Evolutionary conservation across 768 basidiomycete genomes (phyloP).

Genomic region (Mycena vulgaris): DNA sequence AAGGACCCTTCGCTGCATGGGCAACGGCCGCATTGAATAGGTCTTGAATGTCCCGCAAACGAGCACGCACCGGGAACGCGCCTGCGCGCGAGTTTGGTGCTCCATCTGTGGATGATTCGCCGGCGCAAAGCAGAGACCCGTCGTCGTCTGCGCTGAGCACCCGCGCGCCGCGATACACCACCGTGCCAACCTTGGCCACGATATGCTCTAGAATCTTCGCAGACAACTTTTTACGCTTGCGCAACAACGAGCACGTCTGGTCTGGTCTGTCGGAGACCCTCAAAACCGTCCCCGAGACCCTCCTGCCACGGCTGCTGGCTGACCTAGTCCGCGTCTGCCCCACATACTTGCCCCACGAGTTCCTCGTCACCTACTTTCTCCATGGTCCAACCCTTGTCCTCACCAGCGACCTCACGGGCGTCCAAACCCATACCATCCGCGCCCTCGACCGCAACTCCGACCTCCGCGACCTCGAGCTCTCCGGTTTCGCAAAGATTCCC

Average conservation of each 20-base stretch:
- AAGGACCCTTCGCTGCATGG: too few relatives aligned
- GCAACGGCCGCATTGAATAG: too few relatives aligned
- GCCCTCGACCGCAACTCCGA: conserved; percentile 57
- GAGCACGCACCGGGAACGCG: conserved; percentile 39
- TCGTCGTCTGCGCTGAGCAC: conserved; percentile 69
- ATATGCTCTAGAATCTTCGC: conserved; percentile 70
- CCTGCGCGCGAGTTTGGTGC: conserved; percentile 54
- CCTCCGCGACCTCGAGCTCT: conserved; percentile 66
- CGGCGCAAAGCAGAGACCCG: conserved; percentile 53
- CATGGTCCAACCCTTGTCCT: conserved; percentile 67
- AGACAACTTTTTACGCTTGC: conserved; percentile 57
- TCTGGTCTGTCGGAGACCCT: conserved; percentile 56
- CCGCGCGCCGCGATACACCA: conserved; percentile 52
- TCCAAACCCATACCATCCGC: conserved; percentile 64
- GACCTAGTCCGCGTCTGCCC: conserved; percentile 67
- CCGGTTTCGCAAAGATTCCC: conserved; percentile 65
- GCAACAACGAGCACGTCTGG: conserved; percentile 57
- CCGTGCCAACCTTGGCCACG: conserved; percentile 61
- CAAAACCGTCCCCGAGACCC: conserved; percentile 64
- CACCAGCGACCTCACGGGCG: conserved; percentile 65
- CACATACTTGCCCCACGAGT: conserved; percentile 64
- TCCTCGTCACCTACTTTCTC: conserved; percentile 75
- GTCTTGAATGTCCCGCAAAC: conserved; percentile 44
- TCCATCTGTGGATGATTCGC: conserved; percentile 60
- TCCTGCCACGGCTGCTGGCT: conserved; percentile 66